Conservation (phyloP, 305 asterid genomes). For the Withania somnifera region DNA sequence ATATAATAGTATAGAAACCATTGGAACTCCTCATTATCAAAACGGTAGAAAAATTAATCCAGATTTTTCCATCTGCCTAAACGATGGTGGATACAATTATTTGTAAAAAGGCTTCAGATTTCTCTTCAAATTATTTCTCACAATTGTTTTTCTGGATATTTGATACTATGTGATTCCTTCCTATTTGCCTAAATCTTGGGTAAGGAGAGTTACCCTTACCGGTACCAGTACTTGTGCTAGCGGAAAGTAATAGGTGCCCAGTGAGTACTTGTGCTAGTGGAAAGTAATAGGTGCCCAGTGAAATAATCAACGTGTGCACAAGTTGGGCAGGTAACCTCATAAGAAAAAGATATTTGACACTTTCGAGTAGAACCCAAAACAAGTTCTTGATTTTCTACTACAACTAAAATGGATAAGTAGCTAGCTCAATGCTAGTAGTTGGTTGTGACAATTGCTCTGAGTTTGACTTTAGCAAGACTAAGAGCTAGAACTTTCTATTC, state of each 20-base stretch:
- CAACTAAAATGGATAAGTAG: neutral
- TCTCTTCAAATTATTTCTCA: neutral
- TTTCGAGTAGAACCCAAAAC: neutral
- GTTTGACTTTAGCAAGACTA: neutral
- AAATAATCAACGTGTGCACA: neutral
- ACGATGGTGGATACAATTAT: neutral
- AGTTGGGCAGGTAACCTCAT: neutral
- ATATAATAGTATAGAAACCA: neutral
- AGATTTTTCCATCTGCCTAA: neutral
- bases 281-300: neutral
- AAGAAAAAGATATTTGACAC: neutral
- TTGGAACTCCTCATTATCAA: neutral
- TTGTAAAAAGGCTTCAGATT: too few species aligned
- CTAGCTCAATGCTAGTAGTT: neutral
- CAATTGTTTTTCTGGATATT: neutral
- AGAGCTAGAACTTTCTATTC: neutral
- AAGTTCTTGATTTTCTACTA: neutral
- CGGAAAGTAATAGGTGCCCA: neutral
- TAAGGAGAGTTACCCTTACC: neutral
- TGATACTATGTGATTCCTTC: neutral
- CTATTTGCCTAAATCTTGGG: neutral
- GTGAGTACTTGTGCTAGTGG: too few species aligned
- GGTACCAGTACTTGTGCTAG: neutral
- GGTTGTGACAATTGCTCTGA: neutral
- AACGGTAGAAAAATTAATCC: neutral